Conservation (phyloP, 495 filamentous ascomycete genomes). For the Tuber borchii region DNA sequence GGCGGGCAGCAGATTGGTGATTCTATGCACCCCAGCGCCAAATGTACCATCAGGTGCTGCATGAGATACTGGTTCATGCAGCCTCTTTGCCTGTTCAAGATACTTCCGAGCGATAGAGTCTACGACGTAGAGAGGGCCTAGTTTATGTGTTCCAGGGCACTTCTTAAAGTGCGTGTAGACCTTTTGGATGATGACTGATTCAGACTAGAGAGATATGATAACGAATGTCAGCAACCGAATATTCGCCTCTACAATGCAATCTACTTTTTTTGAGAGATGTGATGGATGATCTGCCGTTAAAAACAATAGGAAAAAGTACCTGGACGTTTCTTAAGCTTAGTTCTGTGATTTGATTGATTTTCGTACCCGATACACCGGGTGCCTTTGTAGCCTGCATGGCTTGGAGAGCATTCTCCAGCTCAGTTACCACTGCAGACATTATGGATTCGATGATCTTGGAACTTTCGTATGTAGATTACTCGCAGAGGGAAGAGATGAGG, state of each 20-base stretch:
- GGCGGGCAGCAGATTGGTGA: constrained; percentile 84
- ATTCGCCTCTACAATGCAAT: constrained; percentile 35
- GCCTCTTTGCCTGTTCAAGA: constrained; percentile 86
- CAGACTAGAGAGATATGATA: constrained; percentile 57
- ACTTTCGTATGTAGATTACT: constrained; percentile 36
- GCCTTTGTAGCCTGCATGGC: constrained; percentile 86
- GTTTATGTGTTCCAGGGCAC: constrained; percentile 87
- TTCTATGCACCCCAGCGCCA: constrained; percentile 91
- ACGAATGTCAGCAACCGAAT: constrained; percentile 36
- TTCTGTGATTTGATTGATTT: constrained; percentile 75
- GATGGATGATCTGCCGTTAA: constrained; percentile 9
- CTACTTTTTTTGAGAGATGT: constrained; percentile 11
- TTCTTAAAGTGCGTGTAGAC: constrained; percentile 97
- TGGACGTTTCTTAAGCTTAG: constrained; percentile 86
- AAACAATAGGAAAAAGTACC: constrained; percentile 56
- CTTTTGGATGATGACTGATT: constrained; percentile 91
- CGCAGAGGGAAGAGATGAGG: constrained; percentile 3
- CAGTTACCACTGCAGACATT: constrained; percentile 66
- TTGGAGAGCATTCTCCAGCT: constrained; percentile 82
- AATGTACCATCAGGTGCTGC: constrained; percentile 80
- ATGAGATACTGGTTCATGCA: constrained; percentile 70
- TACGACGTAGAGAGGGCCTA: constrained; percentile 99
- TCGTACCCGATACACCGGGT: constrained; percentile 85
- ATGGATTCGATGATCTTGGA: constrained; percentile 23
- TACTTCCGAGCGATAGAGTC: constrained; percentile 98